These are phyloP conservation scores for Entonaema liquescens DNA, from an alignment of 495 filamentous ascomycete genomes.

Conservation along the genomic window DNA sequence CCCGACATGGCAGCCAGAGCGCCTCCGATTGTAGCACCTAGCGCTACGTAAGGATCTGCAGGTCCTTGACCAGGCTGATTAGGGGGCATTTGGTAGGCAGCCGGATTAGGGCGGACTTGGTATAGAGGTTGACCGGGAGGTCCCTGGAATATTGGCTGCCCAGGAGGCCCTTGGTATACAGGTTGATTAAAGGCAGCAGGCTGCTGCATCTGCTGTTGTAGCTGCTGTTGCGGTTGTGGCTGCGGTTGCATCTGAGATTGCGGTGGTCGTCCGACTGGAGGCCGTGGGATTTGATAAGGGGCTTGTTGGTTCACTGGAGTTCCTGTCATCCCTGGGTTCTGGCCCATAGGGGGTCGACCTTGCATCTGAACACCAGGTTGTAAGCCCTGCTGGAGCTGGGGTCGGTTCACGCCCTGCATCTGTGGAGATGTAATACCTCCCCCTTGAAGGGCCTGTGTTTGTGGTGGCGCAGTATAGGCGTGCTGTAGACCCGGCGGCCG, in stretches of 20 bases:
- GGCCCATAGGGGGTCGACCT: conserved; percentile 37
- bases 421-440: conserved; percentile 8
- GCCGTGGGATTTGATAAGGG: conserved; percentile 18
- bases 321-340: conserved; percentile 31
- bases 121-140: conserved; percentile 23
- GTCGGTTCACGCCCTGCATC: conserved; percentile 8
- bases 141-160: conserved; percentile 13
- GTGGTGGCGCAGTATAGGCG: conserved; percentile 37
- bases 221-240: not conserved
- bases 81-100: conserved; percentile 8
- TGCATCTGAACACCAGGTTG: conserved; percentile 32
- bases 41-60: conserved; percentile 27
- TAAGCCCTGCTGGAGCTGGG: conserved; percentile 27
- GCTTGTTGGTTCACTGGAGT: conserved; percentile 14
- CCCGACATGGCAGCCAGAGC: conserved; percentile 12
- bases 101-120: conserved; percentile 19
- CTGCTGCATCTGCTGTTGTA: conserved; percentile 15
- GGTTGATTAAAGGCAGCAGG: conserved; percentile 18
- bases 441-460: conserved; percentile 24
- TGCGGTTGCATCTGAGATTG: conserved; percentile 17
- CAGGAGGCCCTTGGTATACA: conserved; percentile 8
- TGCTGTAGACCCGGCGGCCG: conserved; percentile 39
- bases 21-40: conserved; percentile 30
- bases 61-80: conserved; percentile 16
- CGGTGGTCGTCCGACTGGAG: conserved; percentile 30